Conservation (phyloP, 495 filamentous ascomycete species). For the Daldinia grandis region DNA sequence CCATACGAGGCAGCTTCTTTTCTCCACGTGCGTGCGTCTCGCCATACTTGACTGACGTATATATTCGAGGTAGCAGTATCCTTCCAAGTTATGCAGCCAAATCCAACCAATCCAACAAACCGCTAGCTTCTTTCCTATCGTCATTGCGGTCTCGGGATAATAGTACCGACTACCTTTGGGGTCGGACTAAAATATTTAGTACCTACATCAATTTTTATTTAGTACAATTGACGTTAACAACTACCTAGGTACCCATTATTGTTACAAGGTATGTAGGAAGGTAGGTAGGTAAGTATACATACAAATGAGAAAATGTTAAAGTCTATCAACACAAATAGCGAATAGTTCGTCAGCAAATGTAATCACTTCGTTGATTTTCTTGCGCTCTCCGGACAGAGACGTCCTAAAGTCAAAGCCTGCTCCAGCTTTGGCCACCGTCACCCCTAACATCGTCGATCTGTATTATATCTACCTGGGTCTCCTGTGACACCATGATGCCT, state of each 20-base stretch:
- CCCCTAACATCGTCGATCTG: constrained; percentile 32
- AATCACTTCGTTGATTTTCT: constrained; percentile 39
- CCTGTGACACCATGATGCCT: constrained; percentile 64
- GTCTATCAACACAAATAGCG: constrained; percentile 43
- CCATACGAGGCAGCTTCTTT: constrained; percentile 24
- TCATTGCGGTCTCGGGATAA: background rate
- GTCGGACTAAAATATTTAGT: background rate
- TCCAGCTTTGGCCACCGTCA: constrained; percentile 32
- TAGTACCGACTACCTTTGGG: background rate
- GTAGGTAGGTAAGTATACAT: too few species aligned
- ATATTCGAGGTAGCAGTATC: background rate
- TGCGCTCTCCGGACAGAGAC: constrained; percentile 27
- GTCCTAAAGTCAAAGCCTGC: constrained; percentile 27
- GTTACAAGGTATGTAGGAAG: too few species aligned
- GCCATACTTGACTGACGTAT: constrained; percentile 12
- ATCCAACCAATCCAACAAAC: background rate
- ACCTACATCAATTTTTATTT: background rate
- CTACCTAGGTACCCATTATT: background rate
- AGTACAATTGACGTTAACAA: background rate
- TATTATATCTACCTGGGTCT: constrained; percentile 60
- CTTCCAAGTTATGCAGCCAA: background rate
- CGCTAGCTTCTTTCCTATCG: constrained; percentile 2
- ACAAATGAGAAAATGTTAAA: constrained; percentile 6
- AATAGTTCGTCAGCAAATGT: constrained; percentile 56
- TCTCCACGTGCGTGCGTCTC: constrained; percentile 37